Evolutionary conservation across 352 stramenopile genomes (phyloP), one percentile per base, ranked within the genome.

Genomic region (Thraustotheca clavata): DNA sequence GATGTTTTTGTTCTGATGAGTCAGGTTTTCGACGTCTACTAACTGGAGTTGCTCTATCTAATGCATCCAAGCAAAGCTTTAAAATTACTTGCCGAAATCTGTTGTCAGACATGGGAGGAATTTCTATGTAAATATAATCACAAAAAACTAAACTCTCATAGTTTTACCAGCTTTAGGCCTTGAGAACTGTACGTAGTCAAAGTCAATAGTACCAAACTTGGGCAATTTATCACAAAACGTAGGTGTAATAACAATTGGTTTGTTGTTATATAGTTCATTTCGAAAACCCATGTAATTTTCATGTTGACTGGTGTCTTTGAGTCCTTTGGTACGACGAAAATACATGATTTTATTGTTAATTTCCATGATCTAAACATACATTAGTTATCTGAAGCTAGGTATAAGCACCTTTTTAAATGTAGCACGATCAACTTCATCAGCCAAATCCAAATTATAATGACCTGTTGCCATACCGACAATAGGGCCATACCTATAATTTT

Each of bases 261-360:
- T 89, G n/a, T 73, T 71, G 49, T 91, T 83, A 4, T 88, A 71
- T 9, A 73, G 71, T 69, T 91, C 82, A 57, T 89, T 89, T 38
- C 82, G 79, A 49, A 91, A 89, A n/a, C 82, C 80, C 43, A 88
- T 79, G 61, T 83, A 75, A 59, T 91, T 91, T 4, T 49, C 67
- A 48, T 91, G 82, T 62, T 91, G 79, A 49, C 78, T 88, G 18
- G 79, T 89, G 69, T 91, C 82, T 57, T 91, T 91, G 22, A 79
- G 50, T 3, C 74, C 77, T 6, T 72, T 55, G 50, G 84, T 86
- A 39, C 83, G 85, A 14, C 79, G 76, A 36, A 86, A 49, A 65
- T 88, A 89, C 14, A 78, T 76, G 24, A 79, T 86, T 39, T 82
- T 80, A 59, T 82, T 91, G 68, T 73, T 87, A 60, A 88, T 86